Conservation (phyloP, 345 rosid species). For the Camelina neglecta region DNA sequence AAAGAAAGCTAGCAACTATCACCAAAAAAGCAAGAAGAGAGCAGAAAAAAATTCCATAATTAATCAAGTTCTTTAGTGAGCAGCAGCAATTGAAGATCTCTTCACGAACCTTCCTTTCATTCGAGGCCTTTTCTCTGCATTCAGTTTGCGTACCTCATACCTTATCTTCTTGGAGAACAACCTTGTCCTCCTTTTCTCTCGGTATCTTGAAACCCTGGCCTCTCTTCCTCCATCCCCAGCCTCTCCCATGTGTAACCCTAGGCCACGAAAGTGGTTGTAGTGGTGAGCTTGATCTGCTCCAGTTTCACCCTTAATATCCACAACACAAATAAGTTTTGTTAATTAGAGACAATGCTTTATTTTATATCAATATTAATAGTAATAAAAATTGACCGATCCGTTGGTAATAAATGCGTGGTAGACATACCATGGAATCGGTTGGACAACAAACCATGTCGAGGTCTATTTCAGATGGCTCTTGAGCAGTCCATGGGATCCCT, state of each 20-base stretch:
- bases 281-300: slow-evolving; percentile 14
- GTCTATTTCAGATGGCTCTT: slow-evolving; percentile 59
- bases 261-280: slow-evolving; percentile 11
- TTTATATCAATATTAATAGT: not conserved
- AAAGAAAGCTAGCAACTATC: slow-evolving; percentile 24
- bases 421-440: slow-evolving; percentile 57
- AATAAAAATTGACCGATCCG: not conserved
- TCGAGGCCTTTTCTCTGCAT: slow-evolving; percentile 97
- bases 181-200: slow-evolving; percentile 90
- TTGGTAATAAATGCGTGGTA: not conserved
- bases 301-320: slow-evolving; percentile 30
- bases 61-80: slow-evolving; percentile 22
- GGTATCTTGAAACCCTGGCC: slow-evolving; percentile 86
- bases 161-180: slow-evolving; percentile 95
- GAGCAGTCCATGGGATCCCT: slow-evolving; percentile 80
- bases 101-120: slow-evolving; percentile 98
- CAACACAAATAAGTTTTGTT: slow-evolving; percentile 5
- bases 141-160: slow-evolving; percentile 93
- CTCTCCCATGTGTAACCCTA: slow-evolving; percentile 33
- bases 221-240: slow-evolving; percentile 66
- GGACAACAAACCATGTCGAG: slow-evolving; percentile 59
- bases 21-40: slow-evolving; percentile 19
- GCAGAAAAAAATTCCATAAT: not conserved
- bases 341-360: slow-evolving; percentile 1
- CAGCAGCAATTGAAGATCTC: slow-evolving; percentile 54